Evolutionary conservation across 2,329 filamentous ascomycete genomes (phyloP), one percentile per base, ranked within the genome.

Genomic region (Xylaria arbuscula): DNA sequence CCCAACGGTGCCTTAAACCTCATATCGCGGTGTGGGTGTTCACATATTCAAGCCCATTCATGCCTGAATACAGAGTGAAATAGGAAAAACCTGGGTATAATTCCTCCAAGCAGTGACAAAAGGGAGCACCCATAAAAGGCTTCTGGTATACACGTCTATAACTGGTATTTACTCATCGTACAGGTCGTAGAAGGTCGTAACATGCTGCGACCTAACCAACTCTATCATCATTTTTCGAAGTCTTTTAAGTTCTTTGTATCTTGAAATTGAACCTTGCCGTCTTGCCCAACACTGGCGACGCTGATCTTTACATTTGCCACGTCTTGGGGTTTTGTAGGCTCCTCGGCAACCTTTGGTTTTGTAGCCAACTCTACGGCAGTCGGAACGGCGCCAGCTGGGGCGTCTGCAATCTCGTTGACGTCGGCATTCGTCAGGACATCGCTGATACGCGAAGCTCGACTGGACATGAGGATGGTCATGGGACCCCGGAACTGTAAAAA

Each of bases 401-500:
- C 85, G 76, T 94, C 91, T 0, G 95, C 95, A 69, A 98, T 92
- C 81, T 98, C 96, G 73, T 97, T 94, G 64, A 98, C 88, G 72
- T 99, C 91, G 58, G 90, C 87, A 34, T 86, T 85, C 4, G 90
- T 93, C 72, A 99, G 83, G 2, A 92, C 88, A 72, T 99, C 95
- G 62, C 88, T 89, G 51, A 97, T 83, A 17, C 92, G 87, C 24
- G 93, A 88, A 15, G 90, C 94, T n/a, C 95, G 89, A 61, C 93
- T 97, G 71, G 97, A 97, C 75, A 99, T 84, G 51, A 98, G 85
- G 57, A 99, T 88, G 1, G 92, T 98, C 6, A 88, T 88, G 1
- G 96, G 96, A 0, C 96, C 96, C 65, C 90, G 88, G 78, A 99
- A 98, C 76, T 93, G 92, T 38, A 99, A 83, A 81, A 98, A 98